Conservation (phyloP, 2,329 filamentous ascomycete species). For the Fusarium pininemorale region DNA sequence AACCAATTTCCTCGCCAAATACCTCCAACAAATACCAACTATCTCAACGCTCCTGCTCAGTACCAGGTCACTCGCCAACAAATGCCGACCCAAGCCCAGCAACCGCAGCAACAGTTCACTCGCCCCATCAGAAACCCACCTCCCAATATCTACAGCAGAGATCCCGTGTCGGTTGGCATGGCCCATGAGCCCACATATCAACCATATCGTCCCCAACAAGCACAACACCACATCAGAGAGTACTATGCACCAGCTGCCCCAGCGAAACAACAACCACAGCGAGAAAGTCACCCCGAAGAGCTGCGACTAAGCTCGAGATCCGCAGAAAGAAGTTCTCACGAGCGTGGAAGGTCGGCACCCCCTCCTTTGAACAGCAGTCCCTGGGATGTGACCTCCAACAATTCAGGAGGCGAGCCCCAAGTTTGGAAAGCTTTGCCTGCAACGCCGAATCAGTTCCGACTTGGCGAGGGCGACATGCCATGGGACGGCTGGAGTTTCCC, state of each 20-base stretch:
- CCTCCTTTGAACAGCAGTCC: conserved; percentile 58
- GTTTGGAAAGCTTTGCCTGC: conserved; percentile 56
- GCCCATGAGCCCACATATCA: conserved; percentile 10
- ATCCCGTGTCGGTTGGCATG: conserved; percentile 2
- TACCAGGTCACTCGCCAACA: conserved; percentile 18
- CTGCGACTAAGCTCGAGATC: conserved; percentile 32
- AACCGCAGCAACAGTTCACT: conserved; percentile 20
- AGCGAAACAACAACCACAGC: background rate
- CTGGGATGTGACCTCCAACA: conserved; percentile 53
- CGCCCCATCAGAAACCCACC: background rate
- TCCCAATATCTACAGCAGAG: conserved; percentile 10
- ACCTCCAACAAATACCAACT: conserved; percentile 57
- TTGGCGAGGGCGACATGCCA: conserved; percentile 59
- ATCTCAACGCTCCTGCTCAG: conserved; percentile 44
- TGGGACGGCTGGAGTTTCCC: conserved; percentile 53
- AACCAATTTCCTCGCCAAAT: conserved; percentile 57
- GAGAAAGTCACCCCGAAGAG: background rate
- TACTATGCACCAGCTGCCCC: conserved; percentile 22
- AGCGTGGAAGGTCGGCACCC: conserved; percentile 60
- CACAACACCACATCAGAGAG: conserved; percentile 17
- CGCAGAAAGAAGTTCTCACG: conserved; percentile 46
- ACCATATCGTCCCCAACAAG: conserved; percentile 20
- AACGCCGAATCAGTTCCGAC: conserved; percentile 45
- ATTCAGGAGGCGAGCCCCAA: conserved; percentile 34
- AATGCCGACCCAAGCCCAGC: background rate